These are phyloP conservation scores for Lactifluus echinatus DNA, from an alignment of 768 basidiomycete species.

Conservation along the genomic window DNA sequence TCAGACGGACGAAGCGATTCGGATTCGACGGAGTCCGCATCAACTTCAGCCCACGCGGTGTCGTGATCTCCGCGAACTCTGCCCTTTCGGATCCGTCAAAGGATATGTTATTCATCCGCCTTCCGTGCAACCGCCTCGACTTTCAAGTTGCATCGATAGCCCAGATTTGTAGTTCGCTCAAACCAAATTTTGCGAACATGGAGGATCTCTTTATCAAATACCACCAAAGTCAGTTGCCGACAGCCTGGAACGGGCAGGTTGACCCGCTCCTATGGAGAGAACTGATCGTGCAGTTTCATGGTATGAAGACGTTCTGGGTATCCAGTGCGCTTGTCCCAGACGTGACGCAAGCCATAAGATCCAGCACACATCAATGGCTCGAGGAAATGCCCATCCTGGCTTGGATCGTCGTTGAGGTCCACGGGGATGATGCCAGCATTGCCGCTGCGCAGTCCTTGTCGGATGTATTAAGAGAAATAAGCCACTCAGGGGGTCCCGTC, in stretches of 20 bases:
- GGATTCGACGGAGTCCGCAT: not conserved
- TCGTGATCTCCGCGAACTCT: not conserved
- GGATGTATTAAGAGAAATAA: not conserved
- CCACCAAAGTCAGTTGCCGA: not conserved
- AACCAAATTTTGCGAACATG: not conserved
- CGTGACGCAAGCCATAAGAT: not conserved
- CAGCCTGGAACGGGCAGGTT: not conserved
- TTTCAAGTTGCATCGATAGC: not conserved
- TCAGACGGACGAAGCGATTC: not conserved
- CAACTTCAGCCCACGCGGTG: not conserved
- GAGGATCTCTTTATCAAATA: not conserved
- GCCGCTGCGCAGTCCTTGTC: not conserved
- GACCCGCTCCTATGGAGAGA: not conserved
- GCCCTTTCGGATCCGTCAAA: not conserved
- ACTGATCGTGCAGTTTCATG: not conserved
- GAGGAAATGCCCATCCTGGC: not conserved
- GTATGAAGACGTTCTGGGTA: constrained; percentile 2
- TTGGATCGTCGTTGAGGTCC: not conserved
- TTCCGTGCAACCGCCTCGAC: not conserved
- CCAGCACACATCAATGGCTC: not conserved
- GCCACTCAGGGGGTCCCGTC: not conserved
- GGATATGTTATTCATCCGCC: not conserved
- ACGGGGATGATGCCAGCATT: not conserved
- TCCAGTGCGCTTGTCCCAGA: not conserved
- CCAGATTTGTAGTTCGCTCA: not conserved